Percentiles rank a stretch among this genome's conserved stretches.
phyloP scores from a whole-genome alignment of 75 land plant species.

The Pinus albicaulis region DNA sequence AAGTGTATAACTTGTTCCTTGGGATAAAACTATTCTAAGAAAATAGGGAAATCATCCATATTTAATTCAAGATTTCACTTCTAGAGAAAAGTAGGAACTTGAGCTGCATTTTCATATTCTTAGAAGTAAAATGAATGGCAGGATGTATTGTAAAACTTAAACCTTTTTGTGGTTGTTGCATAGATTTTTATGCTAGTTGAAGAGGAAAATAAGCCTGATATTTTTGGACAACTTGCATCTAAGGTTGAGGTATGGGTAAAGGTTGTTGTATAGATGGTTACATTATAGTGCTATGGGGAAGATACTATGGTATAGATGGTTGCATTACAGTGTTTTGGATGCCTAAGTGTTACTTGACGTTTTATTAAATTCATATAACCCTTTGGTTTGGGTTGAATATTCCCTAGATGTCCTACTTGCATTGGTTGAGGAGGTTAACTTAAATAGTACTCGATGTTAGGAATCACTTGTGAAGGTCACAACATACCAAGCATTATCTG shows the following conservation, averaged over 20 bases:
- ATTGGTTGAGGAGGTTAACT: conserved; percentile 9
- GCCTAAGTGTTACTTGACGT: conserved; percentile 15
- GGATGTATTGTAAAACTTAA: background rate
- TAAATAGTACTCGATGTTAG: conserved; percentile 28
- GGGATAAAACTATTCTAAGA: conserved; percentile 48
- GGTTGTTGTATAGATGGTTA: conserved; percentile 4
- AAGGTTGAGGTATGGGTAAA: background rate
- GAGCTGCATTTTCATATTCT: too few species aligned
- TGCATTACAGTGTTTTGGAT: conserved; percentile 30
- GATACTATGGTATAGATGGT: conserved; percentile 20
- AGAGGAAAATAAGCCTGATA: conserved; percentile 14
- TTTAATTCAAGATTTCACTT: conserved; percentile 2
- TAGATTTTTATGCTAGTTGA: background rate
- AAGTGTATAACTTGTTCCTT: conserved; percentile 44
- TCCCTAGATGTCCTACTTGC: conserved; percentile 15
- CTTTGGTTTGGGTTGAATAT: conserved; percentile 24
- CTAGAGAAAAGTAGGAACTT: too few species aligned
- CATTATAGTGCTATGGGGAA: background rate
- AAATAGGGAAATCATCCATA: conserved; percentile 60
- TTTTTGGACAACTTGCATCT: background rate
- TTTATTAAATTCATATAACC: conserved; percentile 25
- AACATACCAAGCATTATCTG: conserved; percentile 93
- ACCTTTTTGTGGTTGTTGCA: background rate
- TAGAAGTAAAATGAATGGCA: background rate
- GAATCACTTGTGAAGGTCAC: conserved; percentile 54